Evolutionary conservation across 306 rosid species (phyloP).

Genomic region (Glycine tomentella): DNA sequence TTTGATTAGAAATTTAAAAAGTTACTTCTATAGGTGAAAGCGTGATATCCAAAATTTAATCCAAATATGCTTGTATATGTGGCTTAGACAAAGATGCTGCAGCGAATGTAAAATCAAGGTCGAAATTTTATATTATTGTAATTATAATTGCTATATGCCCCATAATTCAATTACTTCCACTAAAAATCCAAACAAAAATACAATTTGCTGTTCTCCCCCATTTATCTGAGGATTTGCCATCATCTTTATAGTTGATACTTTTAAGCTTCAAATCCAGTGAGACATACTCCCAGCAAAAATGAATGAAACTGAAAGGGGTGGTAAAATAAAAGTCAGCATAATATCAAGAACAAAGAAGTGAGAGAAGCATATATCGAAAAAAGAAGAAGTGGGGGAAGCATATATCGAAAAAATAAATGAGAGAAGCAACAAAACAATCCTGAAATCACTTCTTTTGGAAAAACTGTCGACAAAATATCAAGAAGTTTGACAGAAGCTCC

Average conservation of each 20-base stretch:
- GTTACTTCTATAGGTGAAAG: neutral
- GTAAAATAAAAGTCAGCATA: neutral
- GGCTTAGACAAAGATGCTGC: neutral
- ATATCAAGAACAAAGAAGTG: too few relatives aligned
- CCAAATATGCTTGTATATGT: neutral
- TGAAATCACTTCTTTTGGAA: slow-evolving; percentile 4
- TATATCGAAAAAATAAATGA: too few relatives aligned
- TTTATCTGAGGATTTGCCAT: neutral
- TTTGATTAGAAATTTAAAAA: too few relatives aligned
- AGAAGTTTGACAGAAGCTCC: slow-evolving; percentile 50
- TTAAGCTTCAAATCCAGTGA: slow-evolving; percentile 10
- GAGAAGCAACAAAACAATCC: neutral
- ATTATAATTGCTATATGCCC: neutral
- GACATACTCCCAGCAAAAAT: slow-evolving; percentile 22
- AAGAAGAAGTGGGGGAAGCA: too few relatives aligned
- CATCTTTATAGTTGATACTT: neutral
- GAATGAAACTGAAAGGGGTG: slow-evolving; percentile 10
- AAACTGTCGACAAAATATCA: neutral
- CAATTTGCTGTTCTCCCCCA: neutral
- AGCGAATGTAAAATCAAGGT: neutral
- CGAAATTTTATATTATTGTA: neutral
- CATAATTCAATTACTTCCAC: slow-evolving; percentile 4
- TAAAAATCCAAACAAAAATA: neutral
- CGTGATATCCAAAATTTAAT: neutral
- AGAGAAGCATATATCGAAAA: too few relatives aligned